Evolutionary conservation across 2,329 filamentous ascomycete genomes (phyloP).

Genomic region (Periconia sp.): DNA sequence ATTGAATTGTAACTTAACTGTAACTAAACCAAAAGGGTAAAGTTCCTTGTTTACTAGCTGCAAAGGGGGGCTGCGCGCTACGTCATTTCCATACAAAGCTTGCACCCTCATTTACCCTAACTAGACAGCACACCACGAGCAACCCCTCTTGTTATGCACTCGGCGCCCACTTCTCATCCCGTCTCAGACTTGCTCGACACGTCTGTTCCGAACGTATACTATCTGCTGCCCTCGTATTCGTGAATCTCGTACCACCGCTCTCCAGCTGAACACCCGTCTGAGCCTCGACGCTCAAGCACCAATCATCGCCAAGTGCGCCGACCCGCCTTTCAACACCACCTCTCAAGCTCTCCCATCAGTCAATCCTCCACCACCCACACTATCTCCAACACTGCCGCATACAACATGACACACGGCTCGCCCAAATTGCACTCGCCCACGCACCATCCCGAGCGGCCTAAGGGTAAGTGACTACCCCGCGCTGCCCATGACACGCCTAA

Average conservation of each 20-base stretch:
- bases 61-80: background rate
- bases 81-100: background rate
- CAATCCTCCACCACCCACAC: conserved; percentile 1
- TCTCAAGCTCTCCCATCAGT: too few species aligned
- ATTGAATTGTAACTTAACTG: too few species aligned
- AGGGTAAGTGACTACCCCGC: conserved; percentile 33
- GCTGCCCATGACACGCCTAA: conserved; percentile 9
- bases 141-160: too few species aligned
- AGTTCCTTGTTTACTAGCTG: background rate
- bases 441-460: conserved; percentile 47
- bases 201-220: background rate
- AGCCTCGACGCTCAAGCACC: too few species aligned
- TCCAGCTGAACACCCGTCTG: too few species aligned
- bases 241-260: background rate
- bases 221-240: background rate
- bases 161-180: too few species aligned
- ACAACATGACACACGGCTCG: conserved; percentile 39
- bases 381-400: conserved; percentile 4
- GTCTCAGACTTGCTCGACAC: too few species aligned
- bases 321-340: too few species aligned
- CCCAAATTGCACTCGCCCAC: conserved; percentile 37
- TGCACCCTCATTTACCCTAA: background rate
- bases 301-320: too few species aligned
- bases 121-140: background rate
- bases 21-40: too few species aligned